Percentiles rank a stretch among this genome's conserved stretches.
phyloP scores from a whole-genome alignment of 805 yeast species.

The Hanseniaspora hatyaiensis region DNA sequence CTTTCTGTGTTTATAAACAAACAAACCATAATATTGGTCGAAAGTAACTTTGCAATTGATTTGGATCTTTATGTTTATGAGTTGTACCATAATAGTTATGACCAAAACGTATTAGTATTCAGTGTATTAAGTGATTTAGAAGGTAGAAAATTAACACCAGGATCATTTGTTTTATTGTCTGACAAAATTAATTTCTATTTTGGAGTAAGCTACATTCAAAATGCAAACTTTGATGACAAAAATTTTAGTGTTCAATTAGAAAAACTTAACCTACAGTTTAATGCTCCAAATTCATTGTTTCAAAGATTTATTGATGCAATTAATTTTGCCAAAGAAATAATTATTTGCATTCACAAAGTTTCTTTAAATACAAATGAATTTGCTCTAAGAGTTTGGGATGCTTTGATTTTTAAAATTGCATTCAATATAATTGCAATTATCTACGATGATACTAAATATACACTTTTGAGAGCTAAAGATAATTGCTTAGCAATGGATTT shows the following conservation, averaged over 20 bases:
- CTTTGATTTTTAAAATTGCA: slow-evolving; percentile 26
- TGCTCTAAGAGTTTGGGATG: slow-evolving; percentile 26
- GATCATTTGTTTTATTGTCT: slow-evolving; percentile 27
- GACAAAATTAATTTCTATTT: slow-evolving; percentile 23
- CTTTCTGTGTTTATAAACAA: slow-evolving; percentile 20
- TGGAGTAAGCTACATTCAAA: slow-evolving; percentile 23
- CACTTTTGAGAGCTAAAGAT: slow-evolving; percentile 18
- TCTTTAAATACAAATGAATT: slow-evolving; percentile 17
- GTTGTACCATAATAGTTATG: not conserved
- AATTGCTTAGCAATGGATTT: slow-evolving; percentile 19
- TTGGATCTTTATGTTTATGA: slow-evolving; percentile 22
- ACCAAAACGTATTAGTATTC: slow-evolving; percentile 19
- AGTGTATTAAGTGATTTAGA: slow-evolving; percentile 26
- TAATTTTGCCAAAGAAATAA: slow-evolving; percentile 9
- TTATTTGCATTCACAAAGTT: not conserved
- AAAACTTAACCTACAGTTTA: slow-evolving; percentile 8
- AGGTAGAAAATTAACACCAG: slow-evolving; percentile 26
- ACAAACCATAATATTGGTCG: slow-evolving; percentile 23
- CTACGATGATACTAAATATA: slow-evolving; percentile 27
- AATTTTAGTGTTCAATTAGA: slow-evolving; percentile 16
- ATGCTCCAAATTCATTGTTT: not conserved
- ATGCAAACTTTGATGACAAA: no score
- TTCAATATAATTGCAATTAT: slow-evolving; percentile 27
- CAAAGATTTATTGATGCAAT: slow-evolving; percentile 18
- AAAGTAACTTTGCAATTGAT: slow-evolving; percentile 27